Evolutionary conservation across 78 protist species (phyloP).

Genomic region (Salpingoeca rosetta): DNA sequence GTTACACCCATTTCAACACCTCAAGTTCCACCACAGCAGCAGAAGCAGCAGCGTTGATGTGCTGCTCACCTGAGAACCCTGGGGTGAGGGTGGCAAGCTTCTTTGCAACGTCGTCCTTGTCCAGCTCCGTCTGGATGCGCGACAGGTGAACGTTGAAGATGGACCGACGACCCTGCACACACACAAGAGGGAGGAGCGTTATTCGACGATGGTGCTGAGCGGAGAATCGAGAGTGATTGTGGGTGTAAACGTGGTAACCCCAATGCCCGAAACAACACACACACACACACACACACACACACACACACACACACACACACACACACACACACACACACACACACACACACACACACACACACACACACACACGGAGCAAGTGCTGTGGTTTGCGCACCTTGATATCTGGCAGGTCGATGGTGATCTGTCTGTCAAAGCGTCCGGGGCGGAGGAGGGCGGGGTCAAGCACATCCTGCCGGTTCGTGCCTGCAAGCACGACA

Average conservation of each 20-base stretch:
- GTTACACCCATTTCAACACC: too few relatives aligned
- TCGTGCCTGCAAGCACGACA: constrained; percentile 73
- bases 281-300: too few relatives aligned
- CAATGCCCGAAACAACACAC: too few relatives aligned
- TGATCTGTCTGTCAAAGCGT: constrained; percentile 86
- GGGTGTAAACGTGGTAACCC: too few relatives aligned
- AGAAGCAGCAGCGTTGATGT: too few relatives aligned
- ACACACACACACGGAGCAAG: too few relatives aligned
- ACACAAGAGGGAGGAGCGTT: background rate
- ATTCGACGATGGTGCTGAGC: too few relatives aligned
- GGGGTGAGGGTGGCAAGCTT: constrained; percentile 67
- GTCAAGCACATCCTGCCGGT: constrained; percentile 73
- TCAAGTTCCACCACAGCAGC: too few relatives aligned
- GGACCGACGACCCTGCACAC: background rate
- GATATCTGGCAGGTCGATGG: constrained; percentile 84
- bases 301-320: too few relatives aligned
- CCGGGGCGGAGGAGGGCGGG: constrained; percentile 96
- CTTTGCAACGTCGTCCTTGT: constrained; percentile 26
- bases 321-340: too few relatives aligned
- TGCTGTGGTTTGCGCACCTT: constrained; percentile 74
- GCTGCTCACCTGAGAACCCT: constrained; percentile 74
- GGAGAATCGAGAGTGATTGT: too few relatives aligned
- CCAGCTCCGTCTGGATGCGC: constrained; percentile 26
- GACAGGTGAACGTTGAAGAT: constrained; percentile 88
- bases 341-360: too few relatives aligned